These are phyloP conservation scores for Bolboschoenus planiculmis DNA, from an alignment of 176 grass and related monocot genomes.

Conservation along the genomic window DNA sequence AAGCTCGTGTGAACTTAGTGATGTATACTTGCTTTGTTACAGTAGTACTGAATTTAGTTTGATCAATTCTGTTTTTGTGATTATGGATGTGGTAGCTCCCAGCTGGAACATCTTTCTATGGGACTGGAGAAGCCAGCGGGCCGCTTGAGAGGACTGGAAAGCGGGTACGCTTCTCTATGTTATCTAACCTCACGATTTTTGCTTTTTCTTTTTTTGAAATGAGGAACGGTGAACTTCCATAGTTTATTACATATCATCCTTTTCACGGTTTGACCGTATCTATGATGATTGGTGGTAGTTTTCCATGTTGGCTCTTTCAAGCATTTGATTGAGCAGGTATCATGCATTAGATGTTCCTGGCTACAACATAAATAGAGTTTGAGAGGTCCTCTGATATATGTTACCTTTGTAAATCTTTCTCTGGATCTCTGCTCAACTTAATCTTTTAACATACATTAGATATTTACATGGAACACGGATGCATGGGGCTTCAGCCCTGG, in stretches of 20 bases:
- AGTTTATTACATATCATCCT: neutral
- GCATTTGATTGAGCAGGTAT: neutral
- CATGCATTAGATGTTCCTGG: neutral
- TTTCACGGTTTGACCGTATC: neutral
- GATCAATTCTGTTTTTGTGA: slow-evolving; percentile 4
- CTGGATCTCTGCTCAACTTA: neutral
- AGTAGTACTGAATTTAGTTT: neutral
- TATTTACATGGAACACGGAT: slow-evolving; percentile 97
- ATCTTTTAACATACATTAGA: slow-evolving; percentile 20
- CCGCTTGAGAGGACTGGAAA: slow-evolving; percentile 89
- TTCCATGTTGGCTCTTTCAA: neutral
- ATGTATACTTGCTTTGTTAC: neutral
- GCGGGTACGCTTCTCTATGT: slow-evolving; percentile 39
- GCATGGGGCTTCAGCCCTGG: slow-evolving; percentile 76
- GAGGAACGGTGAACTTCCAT: neutral
- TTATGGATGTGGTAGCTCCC: slow-evolving; percentile 49
- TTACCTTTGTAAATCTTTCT: neutral
- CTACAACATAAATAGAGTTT: neutral
- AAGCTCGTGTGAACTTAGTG: neutral
- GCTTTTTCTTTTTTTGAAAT: neutral
- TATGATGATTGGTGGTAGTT: neutral
- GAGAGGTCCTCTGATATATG: neutral
- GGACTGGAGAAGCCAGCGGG: slow-evolving; percentile 92
- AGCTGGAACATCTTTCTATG: slow-evolving; percentile 68
- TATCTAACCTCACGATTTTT: neutral